These are phyloP conservation scores for Zymoseptoria crescenta DNA, from an alignment of 2,329 filamentous ascomycete genomes.

Conservation along the genomic window DNA sequence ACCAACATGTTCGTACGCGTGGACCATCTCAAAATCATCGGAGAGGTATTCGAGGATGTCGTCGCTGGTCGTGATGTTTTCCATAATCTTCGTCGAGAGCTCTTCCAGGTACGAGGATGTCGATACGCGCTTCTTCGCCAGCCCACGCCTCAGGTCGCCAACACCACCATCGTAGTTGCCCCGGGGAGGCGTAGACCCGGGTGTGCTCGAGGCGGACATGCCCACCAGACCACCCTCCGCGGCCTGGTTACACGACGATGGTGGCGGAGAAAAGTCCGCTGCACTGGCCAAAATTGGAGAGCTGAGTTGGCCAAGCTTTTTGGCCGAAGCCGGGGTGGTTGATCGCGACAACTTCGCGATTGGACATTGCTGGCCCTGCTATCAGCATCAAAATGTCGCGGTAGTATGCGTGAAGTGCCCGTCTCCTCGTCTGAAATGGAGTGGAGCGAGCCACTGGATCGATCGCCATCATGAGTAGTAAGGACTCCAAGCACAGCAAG, in stretches of 20 bases:
- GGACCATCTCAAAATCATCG: neutral
- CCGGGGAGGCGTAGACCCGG: neutral
- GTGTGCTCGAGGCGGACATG: neutral
- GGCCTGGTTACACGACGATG: neutral
- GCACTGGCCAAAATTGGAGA: neutral
- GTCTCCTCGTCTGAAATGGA: neutral
- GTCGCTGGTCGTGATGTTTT: neutral
- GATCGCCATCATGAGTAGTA: neutral
- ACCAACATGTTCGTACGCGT: neutral
- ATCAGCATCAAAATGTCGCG: neutral
- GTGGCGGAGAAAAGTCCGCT: neutral
- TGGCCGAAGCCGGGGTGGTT: neutral
- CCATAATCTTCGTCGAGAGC: neutral
- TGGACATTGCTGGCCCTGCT: neutral
- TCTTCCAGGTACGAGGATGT: neutral
- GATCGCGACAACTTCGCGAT: neutral
- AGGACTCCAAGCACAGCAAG: slow-evolving; percentile 1
- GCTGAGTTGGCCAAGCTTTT: neutral
- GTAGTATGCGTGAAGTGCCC: neutral
- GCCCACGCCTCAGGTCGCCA: neutral
- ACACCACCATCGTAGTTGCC: neutral
- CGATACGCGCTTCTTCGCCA: neutral
- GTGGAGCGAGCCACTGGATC: neutral
- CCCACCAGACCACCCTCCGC: neutral
- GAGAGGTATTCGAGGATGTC: neutral